Evolutionary conservation across 169 alveolate genomes (phyloP).

Genomic region (Cystoisospora suis): DNA sequence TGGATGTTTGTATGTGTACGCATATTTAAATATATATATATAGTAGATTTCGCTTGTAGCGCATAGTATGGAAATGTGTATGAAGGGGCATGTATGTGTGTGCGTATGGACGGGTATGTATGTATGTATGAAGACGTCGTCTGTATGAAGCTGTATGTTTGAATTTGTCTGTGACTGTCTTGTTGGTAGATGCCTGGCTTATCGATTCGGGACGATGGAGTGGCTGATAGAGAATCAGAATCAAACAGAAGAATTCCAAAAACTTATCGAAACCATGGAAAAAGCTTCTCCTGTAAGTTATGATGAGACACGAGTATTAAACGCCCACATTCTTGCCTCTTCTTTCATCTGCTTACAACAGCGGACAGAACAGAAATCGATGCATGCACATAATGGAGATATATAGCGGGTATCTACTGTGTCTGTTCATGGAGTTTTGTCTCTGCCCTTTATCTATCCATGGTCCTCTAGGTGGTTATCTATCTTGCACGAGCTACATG

Average conservation of each 20-base stretch:
- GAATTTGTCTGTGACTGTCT: not conserved
- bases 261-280: conserved; percentile 14
- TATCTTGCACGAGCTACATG: no score
- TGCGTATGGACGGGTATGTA: not conserved
- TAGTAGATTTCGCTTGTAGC: no score
- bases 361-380: no score
- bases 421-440: no score
- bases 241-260: not conserved
- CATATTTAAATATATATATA: not conserved
- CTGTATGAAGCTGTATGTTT: not conserved
- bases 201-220: conserved; percentile 52
- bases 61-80: no score
- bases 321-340: no score
- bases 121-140: not conserved
- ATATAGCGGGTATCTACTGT: no score
- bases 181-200: conserved; percentile 4
- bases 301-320: no score
- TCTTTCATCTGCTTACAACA: no score
- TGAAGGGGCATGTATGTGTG: not conserved
- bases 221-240: conserved; percentile 17
- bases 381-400: no score
- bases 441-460: no score
- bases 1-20: not conserved
- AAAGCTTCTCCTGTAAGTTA: not conserved
- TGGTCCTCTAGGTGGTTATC: no score